phyloP scores from a whole-genome alignment of 2,329 filamentous ascomycete species.

The Fusarium burgessii region DNA sequence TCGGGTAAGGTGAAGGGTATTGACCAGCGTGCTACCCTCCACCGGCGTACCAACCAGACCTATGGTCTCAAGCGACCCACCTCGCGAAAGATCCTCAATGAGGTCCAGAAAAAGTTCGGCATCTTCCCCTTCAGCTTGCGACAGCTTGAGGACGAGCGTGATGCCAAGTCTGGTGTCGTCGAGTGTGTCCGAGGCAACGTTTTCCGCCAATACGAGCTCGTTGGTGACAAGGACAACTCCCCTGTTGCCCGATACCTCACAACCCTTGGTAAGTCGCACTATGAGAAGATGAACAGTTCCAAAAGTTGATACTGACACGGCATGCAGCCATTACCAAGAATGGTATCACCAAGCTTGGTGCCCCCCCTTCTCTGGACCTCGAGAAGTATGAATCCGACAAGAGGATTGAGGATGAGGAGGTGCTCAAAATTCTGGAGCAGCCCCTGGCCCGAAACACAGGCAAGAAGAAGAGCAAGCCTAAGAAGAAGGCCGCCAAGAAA shows the following conservation, averaged over 20 bases:
- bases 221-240: constrained; percentile 90
- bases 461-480: constrained; percentile 91
- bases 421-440: constrained; percentile 93
- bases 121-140: constrained; percentile 97
- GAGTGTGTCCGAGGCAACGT: constrained; percentile 96
- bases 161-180: constrained; percentile 94
- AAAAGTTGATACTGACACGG: constrained; percentile 19
- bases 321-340: constrained; percentile 93
- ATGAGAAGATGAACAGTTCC: background rate
- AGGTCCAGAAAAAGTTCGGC: constrained; percentile 97
- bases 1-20: constrained; percentile 95
- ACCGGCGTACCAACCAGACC: constrained; percentile 91
- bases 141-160: constrained; percentile 95
- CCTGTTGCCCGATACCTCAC: constrained; percentile 89
- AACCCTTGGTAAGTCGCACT: constrained; percentile 82
- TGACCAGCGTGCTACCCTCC: constrained; percentile 88
- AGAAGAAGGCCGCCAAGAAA: constrained; percentile 74
- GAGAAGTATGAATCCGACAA: constrained; percentile 93
- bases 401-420: constrained; percentile 96
- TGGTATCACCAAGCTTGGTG: constrained; percentile 87
- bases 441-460: constrained; percentile 88
- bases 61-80: constrained; percentile 95
- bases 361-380: constrained; percentile 79
- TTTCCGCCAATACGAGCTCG: constrained; percentile 94
- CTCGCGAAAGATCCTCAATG: constrained; percentile 90